phyloP scores from a whole-genome alignment of 2,329 filamentous ascomycete genomes.

The Fusarium concolor region DNA sequence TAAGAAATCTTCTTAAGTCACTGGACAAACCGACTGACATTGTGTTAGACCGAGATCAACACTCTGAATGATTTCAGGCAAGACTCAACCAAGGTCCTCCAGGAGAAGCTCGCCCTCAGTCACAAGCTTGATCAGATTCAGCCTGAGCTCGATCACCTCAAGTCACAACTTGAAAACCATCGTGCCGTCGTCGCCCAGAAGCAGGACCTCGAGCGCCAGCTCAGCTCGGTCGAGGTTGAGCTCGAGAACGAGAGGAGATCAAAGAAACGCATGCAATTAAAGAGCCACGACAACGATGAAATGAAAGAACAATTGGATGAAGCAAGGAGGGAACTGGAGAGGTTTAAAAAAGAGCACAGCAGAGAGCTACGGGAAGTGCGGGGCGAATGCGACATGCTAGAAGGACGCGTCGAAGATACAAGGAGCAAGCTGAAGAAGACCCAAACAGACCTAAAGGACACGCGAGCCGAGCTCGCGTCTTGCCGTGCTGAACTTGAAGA shows the following conservation, averaged over 20 bases:
- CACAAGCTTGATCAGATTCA: slow-evolving; percentile 65
- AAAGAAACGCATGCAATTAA: slow-evolving; percentile 48
- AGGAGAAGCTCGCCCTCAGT: slow-evolving; percentile 66
- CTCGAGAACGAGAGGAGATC: slow-evolving; percentile 78
- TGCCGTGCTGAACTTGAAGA: slow-evolving; percentile 58
- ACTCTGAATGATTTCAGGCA: slow-evolving; percentile 74
- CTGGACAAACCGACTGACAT: slow-evolving; percentile 7
- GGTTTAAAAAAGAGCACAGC: slow-evolving; percentile 58
- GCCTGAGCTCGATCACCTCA: slow-evolving; percentile 67
- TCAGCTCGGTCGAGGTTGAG: slow-evolving; percentile 81
- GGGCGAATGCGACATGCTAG: slow-evolving; percentile 71
- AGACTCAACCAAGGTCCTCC: slow-evolving; percentile 76
- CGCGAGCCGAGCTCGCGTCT: slow-evolving; percentile 55
- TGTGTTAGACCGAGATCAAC: slow-evolving; percentile 73
- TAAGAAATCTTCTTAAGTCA: slow-evolving; percentile 42
- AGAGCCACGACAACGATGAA: slow-evolving; percentile 56
- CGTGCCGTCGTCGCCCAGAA: slow-evolving; percentile 82
- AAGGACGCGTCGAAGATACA: slow-evolving; percentile 71
- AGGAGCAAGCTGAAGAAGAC: slow-evolving; percentile 74
- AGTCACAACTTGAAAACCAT: slow-evolving; percentile 67
- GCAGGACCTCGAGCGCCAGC: slow-evolving; percentile 79
- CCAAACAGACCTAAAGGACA: slow-evolving; percentile 79
- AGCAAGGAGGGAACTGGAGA: slow-evolving; percentile 59
- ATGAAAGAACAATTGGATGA: slow-evolving; percentile 52
- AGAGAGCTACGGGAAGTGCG: slow-evolving; percentile 71